Evolutionary conservation across 2,329 filamentous ascomycete genomes (phyloP).

Genomic region (Aspergillus arachidicola): DNA sequence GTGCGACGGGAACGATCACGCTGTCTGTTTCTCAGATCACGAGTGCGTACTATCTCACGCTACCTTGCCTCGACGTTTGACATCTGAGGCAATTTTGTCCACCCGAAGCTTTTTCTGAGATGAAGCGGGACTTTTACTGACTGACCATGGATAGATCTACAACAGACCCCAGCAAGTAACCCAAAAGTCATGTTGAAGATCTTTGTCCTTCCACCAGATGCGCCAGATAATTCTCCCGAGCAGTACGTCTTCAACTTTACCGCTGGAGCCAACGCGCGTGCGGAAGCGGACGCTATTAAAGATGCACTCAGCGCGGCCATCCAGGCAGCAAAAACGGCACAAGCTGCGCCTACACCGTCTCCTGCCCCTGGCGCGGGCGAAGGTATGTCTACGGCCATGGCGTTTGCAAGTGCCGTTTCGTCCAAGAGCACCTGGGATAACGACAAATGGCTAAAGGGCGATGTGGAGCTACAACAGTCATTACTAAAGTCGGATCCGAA

Average conservation of each 20-base stretch:
- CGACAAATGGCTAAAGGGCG: slow-evolving; percentile 73
- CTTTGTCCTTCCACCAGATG: slow-evolving; percentile 67
- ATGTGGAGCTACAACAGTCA: slow-evolving; percentile 83
- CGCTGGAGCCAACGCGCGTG: slow-evolving; percentile 70
- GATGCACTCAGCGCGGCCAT: slow-evolving; percentile 79
- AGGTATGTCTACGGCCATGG: slow-evolving; percentile 69
- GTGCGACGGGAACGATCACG: slow-evolving; percentile 66
- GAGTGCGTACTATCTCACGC: slow-evolving; percentile 59
- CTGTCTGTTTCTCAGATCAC: slow-evolving; percentile 76
- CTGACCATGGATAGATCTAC: slow-evolving; percentile 66
- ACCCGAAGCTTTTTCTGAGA: not conserved
- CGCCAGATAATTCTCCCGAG: slow-evolving; percentile 50
- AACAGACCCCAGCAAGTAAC: slow-evolving; percentile 87
- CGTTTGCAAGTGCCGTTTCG: slow-evolving; percentile 72
- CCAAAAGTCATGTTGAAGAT: slow-evolving; percentile 94
- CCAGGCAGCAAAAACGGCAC: slow-evolving; percentile 63
- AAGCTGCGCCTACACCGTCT: slow-evolving; percentile 38
- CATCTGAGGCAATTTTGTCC: not conserved
- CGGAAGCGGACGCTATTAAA: slow-evolving; percentile 83
- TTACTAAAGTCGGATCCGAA: slow-evolving; percentile 77
- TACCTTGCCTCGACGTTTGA: not conserved
- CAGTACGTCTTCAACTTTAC: slow-evolving; percentile 90
- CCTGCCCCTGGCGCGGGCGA: slow-evolving; percentile 40
- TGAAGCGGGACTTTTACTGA: not conserved
- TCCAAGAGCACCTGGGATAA: slow-evolving; percentile 72